Conservation (phyloP, 2,329 filamentous ascomycete genomes). For the Penicillium sp. region DNA sequence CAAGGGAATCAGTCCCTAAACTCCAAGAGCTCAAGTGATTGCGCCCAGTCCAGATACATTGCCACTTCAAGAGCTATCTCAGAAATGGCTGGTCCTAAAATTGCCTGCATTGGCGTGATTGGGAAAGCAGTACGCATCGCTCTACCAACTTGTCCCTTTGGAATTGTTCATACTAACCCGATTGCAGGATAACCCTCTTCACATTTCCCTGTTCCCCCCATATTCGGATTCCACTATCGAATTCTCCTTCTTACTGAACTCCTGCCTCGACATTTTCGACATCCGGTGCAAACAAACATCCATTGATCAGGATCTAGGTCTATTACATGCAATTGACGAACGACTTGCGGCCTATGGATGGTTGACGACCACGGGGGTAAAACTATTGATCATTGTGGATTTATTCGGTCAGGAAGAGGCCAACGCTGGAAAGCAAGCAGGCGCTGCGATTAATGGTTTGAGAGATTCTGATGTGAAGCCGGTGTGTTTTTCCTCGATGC, state of each 20-base stretch:
- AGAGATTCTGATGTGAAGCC: constrained; percentile 85
- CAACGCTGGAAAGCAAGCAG: constrained; percentile 33
- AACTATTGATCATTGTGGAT: constrained; percentile 87
- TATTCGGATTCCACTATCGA: constrained; percentile 67
- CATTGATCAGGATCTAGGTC: constrained; percentile 79
- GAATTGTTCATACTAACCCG: constrained; percentile 8
- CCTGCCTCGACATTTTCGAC: constrained; percentile 91
- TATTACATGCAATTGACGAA: constrained; percentile 92
- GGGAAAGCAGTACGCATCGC: constrained; percentile 73
- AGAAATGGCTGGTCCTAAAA: constrained; percentile 63
- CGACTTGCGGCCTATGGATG: constrained; percentile 91
- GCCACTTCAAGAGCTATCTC: not conserved
- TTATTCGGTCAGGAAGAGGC: constrained; percentile 69
- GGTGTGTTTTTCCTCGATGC: constrained; percentile 48
- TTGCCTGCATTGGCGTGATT: constrained; percentile 91
- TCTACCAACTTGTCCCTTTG: not conserved
- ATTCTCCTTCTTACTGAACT: constrained; percentile 87
- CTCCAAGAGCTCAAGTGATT: not conserved
- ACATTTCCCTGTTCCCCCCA: constrained; percentile 84
- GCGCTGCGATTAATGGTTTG: constrained; percentile 60
- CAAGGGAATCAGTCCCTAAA: constrained; percentile 1
- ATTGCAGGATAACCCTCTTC: constrained; percentile 86
- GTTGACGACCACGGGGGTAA: constrained; percentile 92
- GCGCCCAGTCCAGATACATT: not conserved
- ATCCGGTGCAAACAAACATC: constrained; percentile 73